Evolutionary conservation across 2,329 filamentous ascomycete species (phyloP).

Genomic region (Phyllosticta citriasiana): DNA sequence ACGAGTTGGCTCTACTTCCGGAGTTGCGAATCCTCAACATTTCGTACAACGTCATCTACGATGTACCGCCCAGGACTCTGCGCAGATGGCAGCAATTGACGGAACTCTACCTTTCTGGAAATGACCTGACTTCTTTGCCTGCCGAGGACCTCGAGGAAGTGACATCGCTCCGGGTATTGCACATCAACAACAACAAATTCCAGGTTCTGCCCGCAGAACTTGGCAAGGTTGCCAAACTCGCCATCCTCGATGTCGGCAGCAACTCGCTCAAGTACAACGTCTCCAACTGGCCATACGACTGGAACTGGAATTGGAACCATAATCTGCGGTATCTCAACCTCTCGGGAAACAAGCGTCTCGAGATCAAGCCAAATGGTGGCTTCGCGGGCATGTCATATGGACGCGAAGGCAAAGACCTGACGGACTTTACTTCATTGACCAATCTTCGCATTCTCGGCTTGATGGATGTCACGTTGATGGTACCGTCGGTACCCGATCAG

Average conservation of each 20-base stretch:
- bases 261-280: constrained; percentile 98
- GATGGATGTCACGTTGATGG: constrained; percentile 96
- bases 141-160: constrained; percentile 90
- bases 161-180: constrained; percentile 75
- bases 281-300: constrained; percentile 97
- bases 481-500: constrained; percentile 87
- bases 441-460: constrained; percentile 82
- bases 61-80: constrained; percentile 81
- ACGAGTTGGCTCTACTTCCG: constrained; percentile 71
- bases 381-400: constrained; percentile 43
- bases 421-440: constrained; percentile 76
- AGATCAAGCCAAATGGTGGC: constrained; percentile 64
- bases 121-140: constrained; percentile 82
- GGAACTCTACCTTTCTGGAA: constrained; percentile 90
- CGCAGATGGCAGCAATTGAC: constrained; percentile 82
- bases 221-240: constrained; percentile 83
- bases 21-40: constrained; percentile 85
- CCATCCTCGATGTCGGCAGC: constrained; percentile 87
- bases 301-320: constrained; percentile 99
- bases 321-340: constrained; percentile 92
- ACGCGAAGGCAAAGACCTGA: constrained; percentile 59
- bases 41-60: constrained; percentile 88
- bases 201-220: constrained; percentile 93
- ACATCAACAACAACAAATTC: constrained; percentile 97
- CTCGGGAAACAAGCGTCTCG: constrained; percentile 90